Conservation (phyloP, 257 asterid genomes). For the Penstemon barbatus region DNA sequence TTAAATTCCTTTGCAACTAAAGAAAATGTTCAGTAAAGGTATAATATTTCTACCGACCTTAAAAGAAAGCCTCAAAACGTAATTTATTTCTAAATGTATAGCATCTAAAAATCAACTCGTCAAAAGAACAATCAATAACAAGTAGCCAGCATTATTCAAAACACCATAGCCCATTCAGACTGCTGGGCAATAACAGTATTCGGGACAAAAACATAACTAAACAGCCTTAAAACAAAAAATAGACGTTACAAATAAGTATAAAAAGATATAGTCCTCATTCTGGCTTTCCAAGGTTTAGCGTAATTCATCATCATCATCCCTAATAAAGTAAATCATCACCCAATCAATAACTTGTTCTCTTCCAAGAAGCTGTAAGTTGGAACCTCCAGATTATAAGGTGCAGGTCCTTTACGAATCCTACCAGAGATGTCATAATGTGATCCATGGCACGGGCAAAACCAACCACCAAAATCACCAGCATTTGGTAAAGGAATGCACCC, state of each 20-base stretch:
- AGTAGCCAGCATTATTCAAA: conserved; percentile 37
- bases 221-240: conserved; percentile 16
- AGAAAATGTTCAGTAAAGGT: neutral
- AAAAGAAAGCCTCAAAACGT: neutral
- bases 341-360: conserved; percentile 73
- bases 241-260: conserved; percentile 32
- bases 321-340: conserved; percentile 42
- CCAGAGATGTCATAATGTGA: conserved; percentile 93
- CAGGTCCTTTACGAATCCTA: conserved; percentile 94
- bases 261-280: conserved; percentile 18
- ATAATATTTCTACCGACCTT: neutral
- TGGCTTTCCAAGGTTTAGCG: conserved; percentile 23
- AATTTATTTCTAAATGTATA: conserved; percentile 24
- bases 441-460: conserved; percentile 99
- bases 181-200: neutral
- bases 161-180: conserved; percentile 18
- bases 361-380: conserved; percentile 88
- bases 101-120: conserved; percentile 22
- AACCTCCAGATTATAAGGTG: conserved; percentile 86
- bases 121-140: neutral
- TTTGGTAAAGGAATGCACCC: conserved; percentile 96
- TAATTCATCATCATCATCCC: neutral
- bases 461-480: conserved; percentile 97
- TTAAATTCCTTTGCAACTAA: neutral
- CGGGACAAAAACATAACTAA: conserved; percentile 24